A percentile compares a stretch with the other conserved stretches of the same genome.
These are phyloP conservation scores for Coemansia sp. DNA, from an alignment of 192 early-diverging fungal genomes.

Conservation along the genomic window DNA sequence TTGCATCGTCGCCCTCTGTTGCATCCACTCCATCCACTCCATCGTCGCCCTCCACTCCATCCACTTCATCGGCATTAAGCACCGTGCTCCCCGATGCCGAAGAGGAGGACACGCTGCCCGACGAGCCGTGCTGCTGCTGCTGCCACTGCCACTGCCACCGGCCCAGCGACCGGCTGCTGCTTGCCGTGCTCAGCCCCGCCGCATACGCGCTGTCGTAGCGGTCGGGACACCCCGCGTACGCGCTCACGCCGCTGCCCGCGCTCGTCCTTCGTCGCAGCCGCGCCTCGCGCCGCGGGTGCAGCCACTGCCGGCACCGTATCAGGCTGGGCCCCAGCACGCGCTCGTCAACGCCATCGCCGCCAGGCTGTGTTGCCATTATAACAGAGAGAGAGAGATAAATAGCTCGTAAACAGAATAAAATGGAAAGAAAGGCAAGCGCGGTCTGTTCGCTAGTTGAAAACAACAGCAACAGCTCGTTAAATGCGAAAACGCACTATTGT, in stretches of 20 bases:
- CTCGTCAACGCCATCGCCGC: not conserved
- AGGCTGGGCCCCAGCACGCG: constrained; percentile 11
- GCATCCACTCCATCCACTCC: too few species aligned
- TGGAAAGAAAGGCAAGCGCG: not conserved
- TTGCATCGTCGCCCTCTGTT: too few species aligned
- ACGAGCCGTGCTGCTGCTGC: not conserved
- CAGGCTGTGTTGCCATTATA: constrained; percentile 14
- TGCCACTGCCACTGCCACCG: not conserved
- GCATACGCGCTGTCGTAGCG: constrained; percentile 15
- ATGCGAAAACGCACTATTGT: constrained; percentile 6
- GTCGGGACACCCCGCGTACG: constrained; percentile 23
- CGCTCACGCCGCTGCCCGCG: not conserved
- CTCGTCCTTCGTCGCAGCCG: not conserved
- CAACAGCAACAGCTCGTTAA: not conserved
- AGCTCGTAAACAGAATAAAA: not conserved
- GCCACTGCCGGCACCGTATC: constrained; percentile 29
- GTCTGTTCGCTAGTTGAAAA: not conserved
- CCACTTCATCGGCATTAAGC: too few species aligned
- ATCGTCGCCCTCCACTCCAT: too few species aligned
- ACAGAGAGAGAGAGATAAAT: not conserved
- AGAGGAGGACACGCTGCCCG: not conserved
- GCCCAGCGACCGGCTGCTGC: constrained; percentile 4
- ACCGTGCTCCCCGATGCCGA: not conserved
- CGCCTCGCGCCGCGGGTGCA: constrained; percentile 13
- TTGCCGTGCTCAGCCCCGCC: not conserved